Percentiles rank a stretch among this genome's conserved stretches.
Conservation (phyloP, 257 asterid genomes). For the Penstemon eatonii region DNA sequence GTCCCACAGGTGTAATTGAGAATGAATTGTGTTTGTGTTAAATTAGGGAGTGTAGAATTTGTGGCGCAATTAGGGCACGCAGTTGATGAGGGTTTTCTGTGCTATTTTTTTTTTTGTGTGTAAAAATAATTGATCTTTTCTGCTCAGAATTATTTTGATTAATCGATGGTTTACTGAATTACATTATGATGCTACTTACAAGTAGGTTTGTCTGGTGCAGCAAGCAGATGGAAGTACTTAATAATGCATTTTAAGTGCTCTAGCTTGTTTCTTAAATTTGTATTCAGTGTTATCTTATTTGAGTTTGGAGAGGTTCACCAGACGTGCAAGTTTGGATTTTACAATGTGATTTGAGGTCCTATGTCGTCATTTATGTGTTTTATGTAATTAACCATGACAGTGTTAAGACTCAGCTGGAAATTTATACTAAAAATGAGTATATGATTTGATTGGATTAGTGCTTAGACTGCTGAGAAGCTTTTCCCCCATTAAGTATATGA, state of each 20-base stretch:
- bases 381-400: slow-evolving; percentile 14
- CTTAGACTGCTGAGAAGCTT: slow-evolving; percentile 10
- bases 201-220: neutral
- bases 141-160: neutral
- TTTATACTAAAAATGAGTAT: neutral
- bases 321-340: slow-evolving; percentile 12
- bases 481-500: neutral
- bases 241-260: neutral
- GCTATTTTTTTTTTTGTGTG: neutral
- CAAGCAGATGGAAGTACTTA: neutral
- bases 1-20: slow-evolving; percentile 6
- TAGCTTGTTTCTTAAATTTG: slow-evolving; percentile 19
- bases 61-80: neutral
- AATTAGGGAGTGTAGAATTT: neutral
- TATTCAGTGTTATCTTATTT: slow-evolving; percentile 17
- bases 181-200: neutral
- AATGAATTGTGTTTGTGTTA: neutral
- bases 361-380: neutral
- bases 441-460: slow-evolving; percentile 11
- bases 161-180: slow-evolving; percentile 3
- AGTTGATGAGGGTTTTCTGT: neutral
- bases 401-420: slow-evolving; percentile 8
- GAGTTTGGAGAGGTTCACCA: slow-evolving; percentile 3
- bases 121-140: slow-evolving; percentile 20
- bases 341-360: too few relatives aligned